Evolutionary conservation across 257 asterid genomes (phyloP), one percentile per base, ranked within the genome.

Genomic region (Asclepias syriaca): DNA sequence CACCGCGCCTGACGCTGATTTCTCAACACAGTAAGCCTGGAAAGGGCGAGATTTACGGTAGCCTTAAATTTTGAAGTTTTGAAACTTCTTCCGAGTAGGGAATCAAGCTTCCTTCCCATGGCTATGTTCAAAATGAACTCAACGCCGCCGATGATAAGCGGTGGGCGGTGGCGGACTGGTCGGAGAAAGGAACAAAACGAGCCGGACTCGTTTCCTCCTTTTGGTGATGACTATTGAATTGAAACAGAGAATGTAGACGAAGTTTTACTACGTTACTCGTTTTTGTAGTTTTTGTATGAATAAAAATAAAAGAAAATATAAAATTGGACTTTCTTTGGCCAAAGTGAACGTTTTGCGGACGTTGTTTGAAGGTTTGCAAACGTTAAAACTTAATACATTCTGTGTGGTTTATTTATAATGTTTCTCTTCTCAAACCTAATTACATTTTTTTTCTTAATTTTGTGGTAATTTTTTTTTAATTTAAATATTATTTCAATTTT

Each of bases 71-170:
- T 85, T 0, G 77, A 50, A 5, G 84, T 66, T 40, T 84, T 85
- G 71, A 84, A 85, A 61, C 78, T 60, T 77, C 83, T 84, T 46
- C 92, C 74, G 43, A 93, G 74, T 29, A 91, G 66, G 49, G 95
- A 86, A 77, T 89, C 96, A 70, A 94, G 82, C 70, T 72, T 94
- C 83, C 72, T 94, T 11, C 97, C 93, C 96, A 94, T 94, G 40
- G 71, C 60, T 43, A n/a, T 29, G 19, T 59, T 59, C 27, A 1
- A 27, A 34, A 4, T 4, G 65, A 59, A 61, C 67, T 32, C 13
- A 2, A 32, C 37, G 22, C 22, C 15, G 67, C 7, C 16, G 40
- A 32, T n/a, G 22, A 21, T 37, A 15, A 12, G 53, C 46, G 48
- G 48, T 22, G 55, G 27, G 27, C 27, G 27, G 53, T 6, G 56